Evolutionary conservation across 2,329 filamentous ascomycete genomes (phyloP).

Genomic region (Thyridium curvatum): DNA sequence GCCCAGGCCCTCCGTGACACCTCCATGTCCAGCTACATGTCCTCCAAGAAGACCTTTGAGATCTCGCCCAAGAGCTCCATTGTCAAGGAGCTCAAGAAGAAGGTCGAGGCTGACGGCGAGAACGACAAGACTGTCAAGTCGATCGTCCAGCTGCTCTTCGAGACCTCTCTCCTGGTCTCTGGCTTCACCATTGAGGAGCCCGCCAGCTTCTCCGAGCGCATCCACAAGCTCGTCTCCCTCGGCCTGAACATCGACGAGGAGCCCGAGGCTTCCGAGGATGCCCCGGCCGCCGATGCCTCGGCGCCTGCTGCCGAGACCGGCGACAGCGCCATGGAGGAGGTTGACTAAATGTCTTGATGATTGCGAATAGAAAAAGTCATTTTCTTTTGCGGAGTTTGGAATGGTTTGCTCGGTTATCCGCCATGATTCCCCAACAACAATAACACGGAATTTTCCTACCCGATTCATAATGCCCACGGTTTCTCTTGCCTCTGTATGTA

Average conservation of each 20-base stretch:
- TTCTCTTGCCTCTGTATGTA: too few species aligned
- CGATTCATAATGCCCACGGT: too few species aligned
- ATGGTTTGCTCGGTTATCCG: conserved; percentile 12
- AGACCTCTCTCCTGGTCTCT: conserved; percentile 96
- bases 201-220: conserved; percentile 94
- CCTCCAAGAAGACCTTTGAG: conserved; percentile 99
- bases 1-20: conserved; percentile 99
- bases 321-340: conserved; percentile 99
- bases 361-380: conserved; percentile 31
- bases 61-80: conserved; percentile 98
- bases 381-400: conserved; percentile 33
- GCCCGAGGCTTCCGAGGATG: conserved; percentile 63
- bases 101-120: conserved; percentile 96
- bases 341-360: conserved; percentile 64
- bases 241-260: conserved; percentile 97
- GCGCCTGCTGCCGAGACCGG: conserved; percentile 53
- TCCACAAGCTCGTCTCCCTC: conserved; percentile 98
- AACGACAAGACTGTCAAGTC: conserved; percentile 99
- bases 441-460: too few species aligned
- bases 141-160: conserved; percentile 96
- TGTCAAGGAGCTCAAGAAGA: conserved; percentile 98
- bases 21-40: conserved; percentile 99
- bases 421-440: too few species aligned
- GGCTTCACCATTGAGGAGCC: conserved; percentile 99
- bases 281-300: conserved; percentile 52